Evolutionary conservation across 306 rosid genomes (phyloP).

Genomic region (Dryas drummondii): DNA sequence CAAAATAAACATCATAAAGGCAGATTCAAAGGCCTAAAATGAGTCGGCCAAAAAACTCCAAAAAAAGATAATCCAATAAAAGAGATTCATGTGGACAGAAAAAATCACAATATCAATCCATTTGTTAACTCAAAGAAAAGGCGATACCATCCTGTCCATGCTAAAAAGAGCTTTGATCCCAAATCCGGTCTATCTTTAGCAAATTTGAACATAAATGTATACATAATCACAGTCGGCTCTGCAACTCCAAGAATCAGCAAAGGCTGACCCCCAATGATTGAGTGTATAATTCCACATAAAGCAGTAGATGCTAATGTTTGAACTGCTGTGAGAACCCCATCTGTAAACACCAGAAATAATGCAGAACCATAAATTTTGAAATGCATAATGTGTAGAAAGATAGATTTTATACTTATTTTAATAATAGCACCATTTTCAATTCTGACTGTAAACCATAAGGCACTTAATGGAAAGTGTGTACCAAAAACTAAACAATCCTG

Average conservation of each 20-base stretch:
- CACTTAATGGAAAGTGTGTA: not conserved
- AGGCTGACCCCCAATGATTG: conserved; percentile 81
- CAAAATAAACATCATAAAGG: conserved; percentile 13
- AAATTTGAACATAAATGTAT: conserved; percentile 76
- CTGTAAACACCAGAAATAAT: conserved; percentile 39
- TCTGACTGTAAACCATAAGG: not conserved
- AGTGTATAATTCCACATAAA: conserved; percentile 76
- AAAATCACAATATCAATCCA: conserved; percentile 5
- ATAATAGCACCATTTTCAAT: not conserved
- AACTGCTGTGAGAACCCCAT: conserved; percentile 78
- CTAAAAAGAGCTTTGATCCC: conserved; percentile 78
- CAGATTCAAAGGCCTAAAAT: not conserved
- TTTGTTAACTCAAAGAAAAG: conserved; percentile 11
- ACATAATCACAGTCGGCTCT: conserved; percentile 86
- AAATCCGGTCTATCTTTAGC: conserved; percentile 69
- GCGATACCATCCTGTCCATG: conserved; percentile 76
- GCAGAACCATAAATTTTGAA: conserved; percentile 18
- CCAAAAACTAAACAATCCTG: not conserved
- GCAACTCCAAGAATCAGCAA: conserved; percentile 82
- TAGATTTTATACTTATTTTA: not conserved
- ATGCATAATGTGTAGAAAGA: not conserved
- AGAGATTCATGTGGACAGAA: conserved; percentile 5
- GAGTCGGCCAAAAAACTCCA: not conserved
- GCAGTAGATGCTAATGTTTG: conserved; percentile 84
- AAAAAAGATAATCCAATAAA: not conserved